Evolutionary conservation across 495 filamentous ascomycete species (phyloP), one percentile per base, ranked within the genome.

Genomic region (Xylaria castorea): DNA sequence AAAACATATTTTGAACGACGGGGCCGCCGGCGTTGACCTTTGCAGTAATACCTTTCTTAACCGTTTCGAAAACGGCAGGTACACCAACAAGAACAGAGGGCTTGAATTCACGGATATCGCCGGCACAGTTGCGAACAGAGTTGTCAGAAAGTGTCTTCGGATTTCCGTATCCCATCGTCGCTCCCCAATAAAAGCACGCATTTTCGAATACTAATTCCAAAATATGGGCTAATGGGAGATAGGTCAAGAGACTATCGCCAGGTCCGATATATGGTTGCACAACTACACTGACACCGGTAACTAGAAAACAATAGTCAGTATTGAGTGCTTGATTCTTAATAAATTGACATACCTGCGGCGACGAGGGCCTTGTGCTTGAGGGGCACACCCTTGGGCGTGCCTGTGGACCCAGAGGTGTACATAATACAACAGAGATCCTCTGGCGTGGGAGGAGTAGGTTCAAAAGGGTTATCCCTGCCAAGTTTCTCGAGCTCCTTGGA

Each of bases 361-460:
- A 99, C 86, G 25, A 99, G 93, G 77, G 94, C 93, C 68, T 85
- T 92, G 81, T 99, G 96, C 76, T 91, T 96, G 74, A 99, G 82
- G 40, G 94, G 90, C 36, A 99, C 96, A 82, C 96, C 96, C 87
- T 98, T 99, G 46, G 96, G 96, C 0, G 94, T 89, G 63, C 96
- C 96, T 5, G 96, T 99, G n/a, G 95, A 97, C 55, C 96, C 96
- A 40, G 96, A 98, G 2, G 96, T 99, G 85, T 98, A 99, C 96
- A 99, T 99, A 81, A 99, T 97, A 80, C 96, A 97, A 87, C 92
- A 96, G 16, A 99, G 89, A 80, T 97, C 95, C 63, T 97, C 93
- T 2, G 93, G 87, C 34, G 85, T 82, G 4, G 96, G 95, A 50
- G 94, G 92, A 22, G 93, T 90, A 22, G 93, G 89, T 11, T 98